Percentiles rank a stretch among this genome's conserved stretches.
Conservation (phyloP, 1,284 basidiomycete species). For the Cutaneotrichosporon sp. region DNA sequence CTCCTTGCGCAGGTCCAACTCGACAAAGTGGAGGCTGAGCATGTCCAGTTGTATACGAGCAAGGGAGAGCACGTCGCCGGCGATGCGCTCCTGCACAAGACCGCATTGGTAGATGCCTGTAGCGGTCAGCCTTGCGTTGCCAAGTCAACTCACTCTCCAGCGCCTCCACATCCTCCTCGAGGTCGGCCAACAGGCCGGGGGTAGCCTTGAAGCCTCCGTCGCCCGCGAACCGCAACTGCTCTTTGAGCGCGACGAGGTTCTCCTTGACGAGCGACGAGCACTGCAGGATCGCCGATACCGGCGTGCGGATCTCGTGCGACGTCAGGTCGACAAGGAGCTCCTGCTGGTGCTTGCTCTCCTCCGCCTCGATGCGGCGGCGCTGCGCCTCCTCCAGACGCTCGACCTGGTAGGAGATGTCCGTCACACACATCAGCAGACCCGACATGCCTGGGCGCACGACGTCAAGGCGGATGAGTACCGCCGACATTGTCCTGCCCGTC, state of each 20-base stretch:
- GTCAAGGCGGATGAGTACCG: conserved; percentile 44
- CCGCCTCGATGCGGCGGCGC: conserved; percentile 42
- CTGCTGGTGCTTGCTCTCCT: conserved; percentile 44
- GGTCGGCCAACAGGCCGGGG: conserved; percentile 39
- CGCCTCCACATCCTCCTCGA: conserved; percentile 45
- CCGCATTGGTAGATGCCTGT: conserved; percentile 46
- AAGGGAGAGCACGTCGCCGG: conserved; percentile 54
- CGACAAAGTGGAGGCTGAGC: conserved; percentile 44
- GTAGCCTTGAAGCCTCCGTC: conserved; percentile 40
- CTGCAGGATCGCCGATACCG: conserved; percentile 50
- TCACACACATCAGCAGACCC: conserved; percentile 44
- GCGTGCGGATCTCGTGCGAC: conserved; percentile 51
- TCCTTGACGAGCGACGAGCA: conserved; percentile 51
- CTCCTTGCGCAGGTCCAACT: conserved; percentile 49
- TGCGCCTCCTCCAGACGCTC: conserved; percentile 43
- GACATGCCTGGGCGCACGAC: conserved; percentile 30
- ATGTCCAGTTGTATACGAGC: conserved; percentile 54
- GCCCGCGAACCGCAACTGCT: conserved; percentile 35
- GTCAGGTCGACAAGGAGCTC: conserved; percentile 52
- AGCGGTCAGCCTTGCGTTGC: neutral
- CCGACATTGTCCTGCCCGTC: conserved; percentile 37
- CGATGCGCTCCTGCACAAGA: conserved; percentile 54
- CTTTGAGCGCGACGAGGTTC: conserved; percentile 41
- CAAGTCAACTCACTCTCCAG: conserved; percentile 18
- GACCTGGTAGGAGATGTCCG: conserved; percentile 46